Evolutionary conservation across 2,329 filamentous ascomycete genomes (phyloP).

Genomic region (Aspergillus chevalieri): DNA sequence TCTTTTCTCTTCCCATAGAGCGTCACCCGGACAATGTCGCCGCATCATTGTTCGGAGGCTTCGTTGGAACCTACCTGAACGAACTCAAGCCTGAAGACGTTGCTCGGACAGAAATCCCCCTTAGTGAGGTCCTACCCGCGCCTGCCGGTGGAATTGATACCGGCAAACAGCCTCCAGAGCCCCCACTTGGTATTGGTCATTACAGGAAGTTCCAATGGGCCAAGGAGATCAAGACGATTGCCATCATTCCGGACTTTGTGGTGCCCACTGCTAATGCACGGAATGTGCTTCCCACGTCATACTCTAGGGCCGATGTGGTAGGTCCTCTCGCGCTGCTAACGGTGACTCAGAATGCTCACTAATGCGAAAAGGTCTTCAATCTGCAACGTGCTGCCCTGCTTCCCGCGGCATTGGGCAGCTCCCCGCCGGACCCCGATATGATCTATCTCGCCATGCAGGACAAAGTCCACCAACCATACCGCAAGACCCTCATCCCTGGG

Average conservation of each 20-base stretch:
- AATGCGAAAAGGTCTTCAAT: slow-evolving; percentile 60
- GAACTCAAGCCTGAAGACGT: slow-evolving; percentile 84
- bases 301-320: slow-evolving; percentile 77
- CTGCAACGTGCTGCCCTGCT: slow-evolving; percentile 88
- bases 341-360: no score
- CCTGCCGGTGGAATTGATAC: slow-evolving; percentile 90
- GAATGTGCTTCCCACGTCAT: slow-evolving; percentile 72
- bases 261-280: slow-evolving; percentile 90
- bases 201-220: slow-evolving; percentile 96
- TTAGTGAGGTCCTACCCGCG: slow-evolving; percentile 85
- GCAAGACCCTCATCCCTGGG: slow-evolving; percentile 83
- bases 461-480: slow-evolving; percentile 94
- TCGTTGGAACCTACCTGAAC: slow-evolving; percentile 93
- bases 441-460: slow-evolving; percentile 99
- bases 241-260: slow-evolving; percentile 93
- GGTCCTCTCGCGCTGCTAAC: slow-evolving; percentile 26
- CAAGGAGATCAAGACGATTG: slow-evolving; percentile 90
- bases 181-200: slow-evolving; percentile 88
- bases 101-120: slow-evolving; percentile 84
- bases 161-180: slow-evolving; percentile 75
- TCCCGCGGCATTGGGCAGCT: slow-evolving; percentile 80
- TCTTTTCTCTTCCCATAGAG: slow-evolving; percentile 36
- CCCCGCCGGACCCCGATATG: slow-evolving; percentile 82
- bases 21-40: slow-evolving; percentile 92
- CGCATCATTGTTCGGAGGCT: slow-evolving; percentile 89